Conservation (phyloP, 1,284 basidiomycete genomes). For the Microbotryomycetes sp. region DNA sequence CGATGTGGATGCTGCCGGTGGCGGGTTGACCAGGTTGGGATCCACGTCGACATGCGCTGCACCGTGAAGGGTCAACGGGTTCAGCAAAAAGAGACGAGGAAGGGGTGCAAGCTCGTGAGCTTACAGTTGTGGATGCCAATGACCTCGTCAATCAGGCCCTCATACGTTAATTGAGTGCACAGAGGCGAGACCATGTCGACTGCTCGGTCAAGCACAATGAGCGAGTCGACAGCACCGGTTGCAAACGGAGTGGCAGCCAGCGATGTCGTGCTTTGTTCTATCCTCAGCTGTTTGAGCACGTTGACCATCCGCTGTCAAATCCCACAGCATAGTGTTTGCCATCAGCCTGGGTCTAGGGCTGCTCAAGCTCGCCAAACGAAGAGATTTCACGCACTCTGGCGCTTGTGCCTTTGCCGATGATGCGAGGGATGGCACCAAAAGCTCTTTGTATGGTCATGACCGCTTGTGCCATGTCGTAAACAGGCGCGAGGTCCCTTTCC, state of each 20-base stretch:
- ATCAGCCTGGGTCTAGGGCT: too few relatives aligned
- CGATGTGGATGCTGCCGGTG: constrained; percentile 55
- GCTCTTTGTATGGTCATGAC: constrained; percentile 76
- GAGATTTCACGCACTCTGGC: constrained; percentile 61
- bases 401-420: constrained; percentile 87
- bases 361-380: too few relatives aligned
- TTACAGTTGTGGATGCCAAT: constrained; percentile 81
- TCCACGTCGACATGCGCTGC: constrained; percentile 87
- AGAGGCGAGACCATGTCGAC: constrained; percentile 96
- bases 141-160: constrained; percentile 92
- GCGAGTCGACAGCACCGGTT: constrained; percentile 60
- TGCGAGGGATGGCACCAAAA: constrained; percentile 84
- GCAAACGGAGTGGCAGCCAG: constrained; percentile 23
- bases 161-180: constrained; percentile 92
- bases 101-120: constrained; percentile 37
- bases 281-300: constrained; percentile 59
- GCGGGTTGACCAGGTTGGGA: constrained; percentile 57
- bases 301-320: constrained; percentile 73
- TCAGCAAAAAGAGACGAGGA: background rate
- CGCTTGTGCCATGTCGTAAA: constrained; percentile 83
- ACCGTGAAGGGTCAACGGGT: background rate
- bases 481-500: constrained; percentile 88
- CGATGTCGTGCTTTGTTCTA: constrained; percentile 33
- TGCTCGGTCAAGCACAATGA: constrained; percentile 83
- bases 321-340: too few relatives aligned